phyloP scores from a whole-genome alignment of 2,329 filamentous ascomycete genomes.

The Penicillium olsonii region DNA sequence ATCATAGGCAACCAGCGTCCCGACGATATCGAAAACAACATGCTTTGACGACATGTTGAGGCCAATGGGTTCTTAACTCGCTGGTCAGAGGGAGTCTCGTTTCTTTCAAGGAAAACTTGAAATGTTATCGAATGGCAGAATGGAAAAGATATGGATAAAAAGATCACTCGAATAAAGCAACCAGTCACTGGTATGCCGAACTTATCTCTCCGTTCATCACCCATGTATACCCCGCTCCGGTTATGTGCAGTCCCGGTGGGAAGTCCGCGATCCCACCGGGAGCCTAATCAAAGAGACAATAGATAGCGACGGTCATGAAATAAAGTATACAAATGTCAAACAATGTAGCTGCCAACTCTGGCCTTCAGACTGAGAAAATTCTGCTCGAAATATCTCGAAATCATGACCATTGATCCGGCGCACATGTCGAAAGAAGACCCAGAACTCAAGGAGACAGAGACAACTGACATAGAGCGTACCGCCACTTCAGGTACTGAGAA shows the following conservation, averaged over 20 bases:
- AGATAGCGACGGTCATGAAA: slow-evolving; percentile 9
- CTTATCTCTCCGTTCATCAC: too few species aligned
- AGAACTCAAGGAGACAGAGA: slow-evolving; percentile 3
- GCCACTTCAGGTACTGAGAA: slow-evolving; percentile 12
- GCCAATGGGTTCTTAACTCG: neutral
- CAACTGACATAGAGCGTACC: slow-evolving; percentile 15
- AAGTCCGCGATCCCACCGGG: slow-evolving; percentile 2
- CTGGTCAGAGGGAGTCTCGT: neutral
- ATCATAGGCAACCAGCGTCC: slow-evolving; percentile 46
- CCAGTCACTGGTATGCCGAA: neutral
- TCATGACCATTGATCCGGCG: neutral
- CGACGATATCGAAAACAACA: slow-evolving; percentile 36
- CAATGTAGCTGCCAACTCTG: too few species aligned
- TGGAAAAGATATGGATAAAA: neutral
- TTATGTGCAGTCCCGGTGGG: slow-evolving; percentile 2
- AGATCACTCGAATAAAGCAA: too few species aligned
- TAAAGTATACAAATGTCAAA: neutral
- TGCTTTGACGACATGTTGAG: slow-evolving; percentile 22
- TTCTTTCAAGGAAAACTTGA: neutral
- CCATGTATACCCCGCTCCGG: slow-evolving; percentile 9
- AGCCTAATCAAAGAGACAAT: neutral
- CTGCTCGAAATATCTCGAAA: neutral
- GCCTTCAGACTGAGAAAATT: neutral
- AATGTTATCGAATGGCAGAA: neutral
- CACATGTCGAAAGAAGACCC: neutral